These are phyloP conservation scores for Pulveroboletus sp. DNA, from an alignment of 768 basidiomycete genomes.

Conservation along the genomic window DNA sequence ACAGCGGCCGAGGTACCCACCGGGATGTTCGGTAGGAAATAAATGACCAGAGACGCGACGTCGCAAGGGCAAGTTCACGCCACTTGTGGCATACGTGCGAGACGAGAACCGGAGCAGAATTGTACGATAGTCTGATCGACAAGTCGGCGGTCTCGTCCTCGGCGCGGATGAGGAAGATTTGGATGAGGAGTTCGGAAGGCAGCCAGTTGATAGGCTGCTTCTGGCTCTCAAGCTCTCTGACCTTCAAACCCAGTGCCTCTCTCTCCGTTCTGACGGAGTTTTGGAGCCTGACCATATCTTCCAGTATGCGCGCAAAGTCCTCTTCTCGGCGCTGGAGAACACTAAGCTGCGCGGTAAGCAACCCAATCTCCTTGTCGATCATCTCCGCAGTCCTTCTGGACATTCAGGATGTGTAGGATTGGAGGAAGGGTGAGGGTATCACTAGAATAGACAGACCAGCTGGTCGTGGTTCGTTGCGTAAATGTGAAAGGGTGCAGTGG, in stretches of 20 bases:
- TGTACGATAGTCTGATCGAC: conserved; percentile 22
- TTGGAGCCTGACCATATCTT: conserved; percentile 37
- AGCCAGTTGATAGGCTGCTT: conserved; percentile 48
- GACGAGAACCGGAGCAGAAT: conserved; percentile 35
- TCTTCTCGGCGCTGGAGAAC: conserved; percentile 35
- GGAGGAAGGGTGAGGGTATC: background rate
- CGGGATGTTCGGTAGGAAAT: conserved; percentile 27
- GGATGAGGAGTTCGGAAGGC: conserved; percentile 43
- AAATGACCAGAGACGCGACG: conserved; percentile 43
- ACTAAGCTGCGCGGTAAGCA: conserved; percentile 36
- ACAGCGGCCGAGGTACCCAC: conserved; percentile 22
- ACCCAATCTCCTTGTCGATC: conserved; percentile 36
- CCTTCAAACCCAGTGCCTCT: conserved; percentile 26
- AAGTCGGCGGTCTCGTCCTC: conserved; percentile 25
- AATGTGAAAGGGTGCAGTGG: background rate
- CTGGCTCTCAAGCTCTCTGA: conserved; percentile 35
- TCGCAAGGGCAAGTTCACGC: conserved; percentile 41
- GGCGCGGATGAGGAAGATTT: conserved; percentile 36
- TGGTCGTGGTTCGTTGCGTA: background rate
- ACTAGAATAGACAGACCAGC: background rate
- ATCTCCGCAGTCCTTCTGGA: conserved; percentile 14
- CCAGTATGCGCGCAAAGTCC: conserved; percentile 38
- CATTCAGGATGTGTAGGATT: conserved; percentile 11
- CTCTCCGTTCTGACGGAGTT: conserved; percentile 34
- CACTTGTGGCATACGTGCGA: conserved; percentile 50